Evolutionary conservation across 208 protist genomes (phyloP).

Genomic region (Trypanosoma melophagium): DNA sequence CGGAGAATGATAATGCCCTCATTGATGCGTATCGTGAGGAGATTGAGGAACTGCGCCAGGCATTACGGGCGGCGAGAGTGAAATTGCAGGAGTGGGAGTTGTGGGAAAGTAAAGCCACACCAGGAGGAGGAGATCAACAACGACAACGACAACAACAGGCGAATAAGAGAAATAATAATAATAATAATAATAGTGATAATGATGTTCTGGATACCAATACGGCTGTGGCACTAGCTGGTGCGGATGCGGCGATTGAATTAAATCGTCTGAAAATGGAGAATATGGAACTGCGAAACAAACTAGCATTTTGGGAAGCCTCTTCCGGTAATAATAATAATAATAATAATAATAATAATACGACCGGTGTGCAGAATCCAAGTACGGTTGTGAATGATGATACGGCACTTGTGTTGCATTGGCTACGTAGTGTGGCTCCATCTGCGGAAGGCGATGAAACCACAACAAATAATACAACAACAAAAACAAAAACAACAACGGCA

Average conservation of each 20-base stretch:
- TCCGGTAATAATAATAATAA: neutral
- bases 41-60: constrained; percentile 13
- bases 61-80: neutral
- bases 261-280: constrained; percentile 22
- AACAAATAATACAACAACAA: neutral
- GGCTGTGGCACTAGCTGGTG: constrained; percentile 23
- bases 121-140: neutral
- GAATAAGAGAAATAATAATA: neutral
- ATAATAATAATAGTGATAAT: neutral
- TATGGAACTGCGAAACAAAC: constrained; percentile 7
- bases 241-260: constrained; percentile 20
- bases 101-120: constrained; percentile 4
- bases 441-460: neutral
- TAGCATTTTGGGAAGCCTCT: constrained; percentile 5
- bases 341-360: neutral
- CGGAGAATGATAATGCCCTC: constrained; percentile 63
- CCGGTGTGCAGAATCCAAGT: neutral
- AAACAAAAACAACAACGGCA: too few species aligned
- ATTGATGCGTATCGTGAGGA: constrained; percentile 72
- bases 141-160: neutral
- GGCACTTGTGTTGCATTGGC: constrained; percentile 27
- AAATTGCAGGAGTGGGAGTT: constrained; percentile 25
- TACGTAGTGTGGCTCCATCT: constrained; percentile 14
- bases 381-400: constrained; percentile 25
- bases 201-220: constrained; percentile 11